A percentile compares a stretch with the other conserved stretches of the same genome.
Evolutionary conservation across 2,329 filamentous ascomycete species (phyloP).

Genomic region (Blastomyces gilchristii): DNA sequence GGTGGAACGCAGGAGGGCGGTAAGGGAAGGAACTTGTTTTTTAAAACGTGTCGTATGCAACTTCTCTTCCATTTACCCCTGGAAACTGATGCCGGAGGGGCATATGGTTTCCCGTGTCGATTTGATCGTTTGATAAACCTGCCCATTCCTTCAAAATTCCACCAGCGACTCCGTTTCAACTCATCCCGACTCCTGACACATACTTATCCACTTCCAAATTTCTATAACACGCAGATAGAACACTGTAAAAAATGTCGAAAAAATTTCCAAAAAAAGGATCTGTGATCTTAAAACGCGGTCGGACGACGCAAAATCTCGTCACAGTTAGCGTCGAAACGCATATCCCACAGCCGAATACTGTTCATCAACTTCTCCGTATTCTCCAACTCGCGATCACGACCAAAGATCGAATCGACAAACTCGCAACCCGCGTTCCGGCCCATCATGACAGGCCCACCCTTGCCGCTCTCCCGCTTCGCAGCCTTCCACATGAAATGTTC

Average conservation of each 20-base stretch:
- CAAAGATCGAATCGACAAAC: slow-evolving; percentile 94
- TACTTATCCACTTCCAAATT: neutral
- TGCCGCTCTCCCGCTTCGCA: slow-evolving; percentile 58
- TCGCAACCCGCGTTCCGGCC: slow-evolving; percentile 88
- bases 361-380: slow-evolving; percentile 91
- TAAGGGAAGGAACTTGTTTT: neutral
- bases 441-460: slow-evolving; percentile 55
- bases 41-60: neutral
- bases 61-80: neutral
- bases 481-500: slow-evolving; percentile 93
- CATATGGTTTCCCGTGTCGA: neutral
- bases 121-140: neutral
- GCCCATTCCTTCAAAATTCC: neutral
- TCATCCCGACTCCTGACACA: neutral
- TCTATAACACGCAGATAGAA: neutral
- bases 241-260: neutral
- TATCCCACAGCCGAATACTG: slow-evolving; percentile 74
- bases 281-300: neutral
- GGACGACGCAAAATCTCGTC: slow-evolving; percentile 55
- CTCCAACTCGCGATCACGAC: slow-evolving; percentile 77
- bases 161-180: neutral
- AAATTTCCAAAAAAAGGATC: neutral
- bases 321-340: slow-evolving; percentile 93
- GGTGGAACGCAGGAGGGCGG: neutral
- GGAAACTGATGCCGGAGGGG: neutral